Evolutionary conservation across 2,329 filamentous ascomycete genomes (phyloP).

Genomic region (Ophiostoma populinum): DNA sequence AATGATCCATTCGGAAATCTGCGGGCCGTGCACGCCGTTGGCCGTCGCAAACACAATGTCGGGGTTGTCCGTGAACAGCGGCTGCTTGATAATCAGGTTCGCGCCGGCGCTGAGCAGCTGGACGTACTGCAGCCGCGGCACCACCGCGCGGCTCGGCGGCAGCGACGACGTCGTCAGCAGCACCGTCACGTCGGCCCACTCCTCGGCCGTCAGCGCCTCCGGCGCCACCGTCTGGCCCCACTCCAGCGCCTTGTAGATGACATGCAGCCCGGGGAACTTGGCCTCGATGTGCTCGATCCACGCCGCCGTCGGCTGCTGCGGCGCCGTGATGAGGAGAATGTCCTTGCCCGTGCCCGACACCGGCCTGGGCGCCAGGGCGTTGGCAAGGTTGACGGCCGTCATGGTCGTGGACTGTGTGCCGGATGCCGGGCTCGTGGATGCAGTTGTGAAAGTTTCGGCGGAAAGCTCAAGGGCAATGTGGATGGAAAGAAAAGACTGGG

Average conservation of each 20-base stretch:
- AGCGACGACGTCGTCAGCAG: slow-evolving; percentile 17
- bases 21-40: slow-evolving; percentile 40
- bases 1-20: slow-evolving; percentile 40
- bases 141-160: slow-evolving; percentile 22
- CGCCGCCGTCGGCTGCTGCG: slow-evolving; percentile 16
- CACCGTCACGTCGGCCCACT: slow-evolving; percentile 32
- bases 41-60: slow-evolving; percentile 34
- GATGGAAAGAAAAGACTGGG: no score
- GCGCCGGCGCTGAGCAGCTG: slow-evolving; percentile 38
- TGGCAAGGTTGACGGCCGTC: slow-evolving; percentile 4
- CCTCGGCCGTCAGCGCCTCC: slow-evolving; percentile 13
- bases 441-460: no score
- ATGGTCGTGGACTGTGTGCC: slow-evolving; percentile 8
- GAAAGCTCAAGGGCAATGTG: no score
- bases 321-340: slow-evolving; percentile 26
- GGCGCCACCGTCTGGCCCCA: slow-evolving; percentile 16
- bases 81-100: slow-evolving; percentile 28
- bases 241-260: slow-evolving; percentile 17
- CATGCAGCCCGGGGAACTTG: slow-evolving; percentile 26
- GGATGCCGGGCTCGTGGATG: no score
- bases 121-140: slow-evolving; percentile 31
- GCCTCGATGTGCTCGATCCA: slow-evolving; percentile 21
- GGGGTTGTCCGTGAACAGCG: slow-evolving; percentile 30
- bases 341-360: slow-evolving; percentile 24
- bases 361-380: no score